A percentile compares a stretch with the other conserved stretches of the same genome.
Conservation (phyloP, 257 asterid genomes). For the Eustoma russellianum region DNA sequence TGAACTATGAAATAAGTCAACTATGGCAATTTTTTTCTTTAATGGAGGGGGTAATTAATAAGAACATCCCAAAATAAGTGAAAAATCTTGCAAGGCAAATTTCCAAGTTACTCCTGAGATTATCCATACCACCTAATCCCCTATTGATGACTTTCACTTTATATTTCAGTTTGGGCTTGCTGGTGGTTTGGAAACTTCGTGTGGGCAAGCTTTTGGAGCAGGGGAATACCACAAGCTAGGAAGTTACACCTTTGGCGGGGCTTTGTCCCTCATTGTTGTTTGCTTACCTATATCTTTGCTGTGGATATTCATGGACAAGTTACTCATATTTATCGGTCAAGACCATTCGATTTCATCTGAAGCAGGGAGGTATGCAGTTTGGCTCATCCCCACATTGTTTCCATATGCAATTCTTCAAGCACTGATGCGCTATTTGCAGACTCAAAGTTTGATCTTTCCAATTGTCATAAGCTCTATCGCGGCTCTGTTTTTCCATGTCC, state of each 20-base stretch:
- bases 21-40: too few relatives aligned
- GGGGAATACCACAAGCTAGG: constrained; percentile 34
- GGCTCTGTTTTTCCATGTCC: constrained; percentile 30
- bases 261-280: constrained; percentile 25
- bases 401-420: constrained; percentile 45
- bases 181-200: constrained; percentile 49
- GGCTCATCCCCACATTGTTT: constrained; percentile 36
- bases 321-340: constrained; percentile 36
- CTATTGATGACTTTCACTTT: not conserved
- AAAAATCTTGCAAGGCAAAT: too few relatives aligned
- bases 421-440: constrained; percentile 33
- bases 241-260: constrained; percentile 26
- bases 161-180: constrained; percentile 28
- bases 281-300: constrained; percentile 37
- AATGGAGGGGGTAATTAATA: too few relatives aligned
- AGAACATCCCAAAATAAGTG: too few relatives aligned
- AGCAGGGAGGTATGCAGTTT: constrained; percentile 34
- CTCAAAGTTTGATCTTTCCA: constrained; percentile 36
- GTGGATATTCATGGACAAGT: constrained; percentile 30
- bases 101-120: too few relatives aligned
- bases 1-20: too few relatives aligned
- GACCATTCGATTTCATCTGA: constrained; percentile 41
- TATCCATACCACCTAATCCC: not conserved
- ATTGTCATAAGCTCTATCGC: constrained; percentile 38
- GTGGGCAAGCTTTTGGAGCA: constrained; percentile 63